phyloP scores from a whole-genome alignment of 1,139 yeast genomes.

The Kurtzmaniella quercitrusa region DNA sequence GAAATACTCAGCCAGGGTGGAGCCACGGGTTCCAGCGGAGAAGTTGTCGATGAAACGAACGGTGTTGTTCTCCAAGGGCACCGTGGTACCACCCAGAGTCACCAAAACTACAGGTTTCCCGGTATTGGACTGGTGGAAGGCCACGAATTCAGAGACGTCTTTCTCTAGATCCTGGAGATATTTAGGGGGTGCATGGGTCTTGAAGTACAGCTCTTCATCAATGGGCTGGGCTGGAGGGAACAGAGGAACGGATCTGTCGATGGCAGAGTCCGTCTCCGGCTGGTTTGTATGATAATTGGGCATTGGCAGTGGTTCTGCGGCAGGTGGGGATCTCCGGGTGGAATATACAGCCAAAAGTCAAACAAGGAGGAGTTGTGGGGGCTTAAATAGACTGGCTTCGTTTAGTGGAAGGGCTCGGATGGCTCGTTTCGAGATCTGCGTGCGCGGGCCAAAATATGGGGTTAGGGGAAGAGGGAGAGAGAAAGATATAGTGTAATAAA shows the following conservation, averaged over 20 bases:
- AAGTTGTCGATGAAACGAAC: slow-evolving; percentile 95
- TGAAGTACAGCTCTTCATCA: slow-evolving; percentile 77
- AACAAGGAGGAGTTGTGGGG: too few relatives aligned
- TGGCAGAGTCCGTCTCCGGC: slow-evolving; percentile 70
- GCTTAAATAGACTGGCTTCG: too few relatives aligned
- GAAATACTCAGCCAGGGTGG: slow-evolving; percentile 91
- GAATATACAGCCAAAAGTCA: too few relatives aligned
- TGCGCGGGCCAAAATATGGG: too few relatives aligned
- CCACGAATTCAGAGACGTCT: slow-evolving; percentile 58
- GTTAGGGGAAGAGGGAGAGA: too few relatives aligned
- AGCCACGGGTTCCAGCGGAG: slow-evolving; percentile 97
- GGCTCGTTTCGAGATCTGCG: too few relatives aligned
- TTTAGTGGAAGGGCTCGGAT: too few relatives aligned
- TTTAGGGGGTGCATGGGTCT: slow-evolving; percentile 65
- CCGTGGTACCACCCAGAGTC: slow-evolving; percentile 98
- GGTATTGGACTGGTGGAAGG: slow-evolving; percentile 32
- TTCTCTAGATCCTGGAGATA: slow-evolving; percentile 60
- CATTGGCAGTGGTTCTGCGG: slow-evolving; percentile 1
- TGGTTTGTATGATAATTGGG: slow-evolving; percentile 48
- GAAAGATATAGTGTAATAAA: too few relatives aligned
- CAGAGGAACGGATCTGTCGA: slow-evolving; percentile 70
- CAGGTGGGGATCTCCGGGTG: too few relatives aligned
- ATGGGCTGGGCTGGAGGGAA: slow-evolving; percentile 71
- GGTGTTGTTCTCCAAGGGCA: slow-evolving; percentile 93
- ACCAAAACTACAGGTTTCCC: slow-evolving; percentile 67